phyloP scores from a whole-genome alignment of 257 asterid species.

The Solanum medicagineum region DNA sequence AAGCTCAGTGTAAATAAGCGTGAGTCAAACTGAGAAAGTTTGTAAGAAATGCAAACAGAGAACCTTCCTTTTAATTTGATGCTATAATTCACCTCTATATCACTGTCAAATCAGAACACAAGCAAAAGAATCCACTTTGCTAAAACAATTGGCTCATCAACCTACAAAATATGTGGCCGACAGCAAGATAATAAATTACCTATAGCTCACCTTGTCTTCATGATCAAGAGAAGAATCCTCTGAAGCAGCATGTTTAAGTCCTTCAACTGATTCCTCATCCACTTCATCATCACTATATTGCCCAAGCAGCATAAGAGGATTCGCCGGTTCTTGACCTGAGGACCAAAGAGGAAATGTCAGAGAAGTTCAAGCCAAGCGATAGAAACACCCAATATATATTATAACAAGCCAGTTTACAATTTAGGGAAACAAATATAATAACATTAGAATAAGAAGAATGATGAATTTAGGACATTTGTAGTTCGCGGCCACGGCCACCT shows the following conservation, averaged over 20 bases:
- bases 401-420: neutral
- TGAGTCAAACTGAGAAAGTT: neutral
- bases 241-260: constrained; percentile 12
- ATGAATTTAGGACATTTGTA: neutral
- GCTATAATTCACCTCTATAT: neutral
- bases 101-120: neutral
- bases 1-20: neutral
- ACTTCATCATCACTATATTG: constrained; percentile 92
- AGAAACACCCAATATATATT: constrained; percentile 3
- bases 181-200: neutral
- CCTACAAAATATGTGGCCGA: neutral
- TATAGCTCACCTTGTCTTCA: constrained; percentile 47
- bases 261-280: constrained; percentile 47
- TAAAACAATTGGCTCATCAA: neutral
- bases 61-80: neutral
- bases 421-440: constrained; percentile 6
- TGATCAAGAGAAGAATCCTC: constrained; percentile 24
- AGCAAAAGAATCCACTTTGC: neutral
- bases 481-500: constrained; percentile 48
- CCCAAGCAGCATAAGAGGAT: constrained; percentile 79
- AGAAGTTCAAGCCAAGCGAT: constrained; percentile 1
- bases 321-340: constrained; percentile 54
- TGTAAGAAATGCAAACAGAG: neutral
- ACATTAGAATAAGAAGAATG: constrained; percentile 9
- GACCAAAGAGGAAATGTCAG: constrained; percentile 24